Base-by-base conservation (phyloP, 345 rosid species). In the Carallia pectinifolia region DNA sequence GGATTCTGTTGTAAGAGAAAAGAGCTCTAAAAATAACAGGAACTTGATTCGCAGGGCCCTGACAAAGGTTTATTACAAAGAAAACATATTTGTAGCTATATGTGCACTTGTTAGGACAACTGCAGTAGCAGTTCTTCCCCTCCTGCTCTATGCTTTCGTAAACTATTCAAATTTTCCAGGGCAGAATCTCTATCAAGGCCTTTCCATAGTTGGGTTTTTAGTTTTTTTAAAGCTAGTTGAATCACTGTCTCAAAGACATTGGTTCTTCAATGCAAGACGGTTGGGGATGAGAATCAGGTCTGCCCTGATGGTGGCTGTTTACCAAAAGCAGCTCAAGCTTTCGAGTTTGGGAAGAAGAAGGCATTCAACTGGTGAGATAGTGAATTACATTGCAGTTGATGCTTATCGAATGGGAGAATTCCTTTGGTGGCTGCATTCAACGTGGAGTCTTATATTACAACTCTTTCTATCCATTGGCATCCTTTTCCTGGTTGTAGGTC, bases 311-410 rank as follows among this genome's bases (percentile, higher is more conserved):
- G 85, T 72, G 4, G 71, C 88, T 1, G 70, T 86, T 68, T 91
- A 88, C 62, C 79, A 79, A 27, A 89, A 91, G 79, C 80, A 86
- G 30, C 74, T 89, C 65, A 81, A 75, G 5, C 88, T 91, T 54
- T 84, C 91, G 0, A 80, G 79, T 68, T 67, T 61, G 17, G 81
- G 86, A 0, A 87, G 75, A 72, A 85, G 75, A 62, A 75, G 80
- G 19, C 88, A 83, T 37, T 81, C 91, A 6, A 82, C 87, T 1
- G 97, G 93, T 0, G 92, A 92, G 83, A 83, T 89, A 47, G 73
- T 88, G 50, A 92, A 88, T 65, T 79, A 81, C 65, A 78, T 88
- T 76, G 70, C 82, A 2, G 89, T 88, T 3, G 97, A 89, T 80
- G 88, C 87, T 13, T 81, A 80, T 30, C 66, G 87, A 56, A 73